phyloP scores from a whole-genome alignment of 331 rosid species.

The Malus hybrid region DNA sequence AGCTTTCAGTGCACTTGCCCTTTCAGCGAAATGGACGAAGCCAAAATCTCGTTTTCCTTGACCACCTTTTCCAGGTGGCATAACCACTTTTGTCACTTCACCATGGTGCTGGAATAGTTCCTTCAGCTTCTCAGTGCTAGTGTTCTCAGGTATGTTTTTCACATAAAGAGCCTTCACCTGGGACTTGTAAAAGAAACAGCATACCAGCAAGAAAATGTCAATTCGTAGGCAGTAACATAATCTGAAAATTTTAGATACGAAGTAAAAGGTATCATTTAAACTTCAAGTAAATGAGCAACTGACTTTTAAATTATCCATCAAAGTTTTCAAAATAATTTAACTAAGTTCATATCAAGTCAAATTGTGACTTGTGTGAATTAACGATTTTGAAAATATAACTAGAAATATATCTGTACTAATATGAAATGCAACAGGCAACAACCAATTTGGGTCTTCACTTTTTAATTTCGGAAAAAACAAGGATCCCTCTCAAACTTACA shows the following conservation, averaged over 20 bases:
- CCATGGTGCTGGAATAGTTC: slow-evolving; percentile 87
- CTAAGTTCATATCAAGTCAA: background rate
- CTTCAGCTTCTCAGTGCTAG: slow-evolving; percentile 76
- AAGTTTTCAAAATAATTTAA: background rate
- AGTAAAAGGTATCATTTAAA: background rate
- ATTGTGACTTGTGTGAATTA: background rate
- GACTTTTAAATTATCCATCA: background rate
- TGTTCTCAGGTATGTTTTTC: slow-evolving; percentile 95
- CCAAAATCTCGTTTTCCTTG: slow-evolving; percentile 95
- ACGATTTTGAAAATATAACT: background rate
- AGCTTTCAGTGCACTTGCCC: slow-evolving; percentile 97
- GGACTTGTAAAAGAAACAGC: slow-evolving; percentile 11
- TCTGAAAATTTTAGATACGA: background rate
- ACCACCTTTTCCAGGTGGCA: slow-evolving; percentile 97
- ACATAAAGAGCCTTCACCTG: slow-evolving; percentile 98
- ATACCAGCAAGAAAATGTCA: background rate
- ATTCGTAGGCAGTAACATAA: background rate
- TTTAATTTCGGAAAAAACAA: background rate
- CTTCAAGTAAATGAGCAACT: background rate
- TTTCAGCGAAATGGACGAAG: slow-evolving; percentile 90
- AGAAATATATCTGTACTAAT: background rate
- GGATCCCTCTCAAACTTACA: background rate
- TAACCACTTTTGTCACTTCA: slow-evolving; percentile 95
- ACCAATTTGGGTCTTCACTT: background rate
- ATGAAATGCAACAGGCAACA: background rate